Base-by-base conservation (phyloP, 371 early-diverging fungal species). In the Mucor mucedo region DNA sequence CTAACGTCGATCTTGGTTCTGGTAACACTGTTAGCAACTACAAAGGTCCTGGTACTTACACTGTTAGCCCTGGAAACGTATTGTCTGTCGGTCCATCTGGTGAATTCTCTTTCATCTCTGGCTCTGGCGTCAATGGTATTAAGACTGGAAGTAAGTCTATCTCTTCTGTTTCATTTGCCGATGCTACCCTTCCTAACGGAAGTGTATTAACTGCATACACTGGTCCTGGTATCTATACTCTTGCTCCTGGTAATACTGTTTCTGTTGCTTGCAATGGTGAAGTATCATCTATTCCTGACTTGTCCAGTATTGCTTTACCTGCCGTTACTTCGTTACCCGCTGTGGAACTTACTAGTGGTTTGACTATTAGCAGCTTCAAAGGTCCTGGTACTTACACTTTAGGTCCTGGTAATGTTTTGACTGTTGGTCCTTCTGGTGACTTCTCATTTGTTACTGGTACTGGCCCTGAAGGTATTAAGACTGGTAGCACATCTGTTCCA, bases 341-440 rank as follows among this genome's bases (percentile, higher is more conserved):
- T 42, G 6, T 9, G 0, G 10, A 4, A 4, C 42, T 42, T 42
- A 13, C 14, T 10, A 47, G 28, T 33, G 42, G 49, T 10, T 13
- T 47, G 28, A 21, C 47, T 32, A 44, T 28, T 5, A 27, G 55
- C 0, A 28, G 27, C 3, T 55, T 47, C 14, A 16, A 4, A 4
- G 63, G 63, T 41, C 63, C 63, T 42, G 61, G 61, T 27, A 35
- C 52, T 5, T 61, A 61, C 10, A 61, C 54, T 4, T 8, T 35
- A 35, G 8, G 35, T 35, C 35, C 35, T 6, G 35, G 35, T 35
- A 35, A 35, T 1, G 35, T 35, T 35, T 35, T 35, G 35, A 35
- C 35, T 35, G 35, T 35, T 35, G 35, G 35, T 35, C 35, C 35
- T 35, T 35, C 8, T 35, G 35, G 35, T 35, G 35, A 35, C 8